These are phyloP conservation scores for Sisymbrium altissimum DNA, from an alignment of 345 rosid genomes.

Conservation along the genomic window DNA sequence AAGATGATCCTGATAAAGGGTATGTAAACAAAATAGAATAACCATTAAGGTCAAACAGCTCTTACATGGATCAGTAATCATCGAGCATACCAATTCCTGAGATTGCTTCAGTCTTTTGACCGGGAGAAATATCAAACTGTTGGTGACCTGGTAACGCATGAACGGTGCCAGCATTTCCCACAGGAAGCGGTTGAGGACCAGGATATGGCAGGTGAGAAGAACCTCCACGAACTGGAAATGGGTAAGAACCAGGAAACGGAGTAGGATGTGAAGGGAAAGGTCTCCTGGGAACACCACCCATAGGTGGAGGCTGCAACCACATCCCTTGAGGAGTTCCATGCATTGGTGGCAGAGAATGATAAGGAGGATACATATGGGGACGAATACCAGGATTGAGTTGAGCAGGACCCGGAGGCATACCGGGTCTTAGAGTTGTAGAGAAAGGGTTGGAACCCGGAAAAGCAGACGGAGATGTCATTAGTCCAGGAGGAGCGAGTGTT, in stretches of 20 bases:
- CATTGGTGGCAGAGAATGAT: slow-evolving; percentile 57
- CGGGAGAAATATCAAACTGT: slow-evolving; percentile 40
- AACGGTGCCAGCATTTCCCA: slow-evolving; percentile 42
- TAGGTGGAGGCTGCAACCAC: slow-evolving; percentile 75
- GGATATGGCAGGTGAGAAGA: slow-evolving; percentile 44
- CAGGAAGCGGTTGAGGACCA: slow-evolving; percentile 66
- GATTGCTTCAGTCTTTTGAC: slow-evolving; percentile 49
- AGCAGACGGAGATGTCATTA: slow-evolving; percentile 34
- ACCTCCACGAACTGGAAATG: slow-evolving; percentile 44
- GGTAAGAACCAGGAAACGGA: slow-evolving; percentile 56
- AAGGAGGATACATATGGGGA: slow-evolving; percentile 60
- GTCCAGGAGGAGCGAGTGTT: slow-evolving; percentile 44
- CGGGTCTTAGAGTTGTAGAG: slow-evolving; percentile 43
- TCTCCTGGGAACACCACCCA: slow-evolving; percentile 60
- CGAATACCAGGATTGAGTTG: slow-evolving; percentile 45
- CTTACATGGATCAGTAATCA: slow-evolving; percentile 69
- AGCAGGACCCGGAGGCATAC: slow-evolving; percentile 38
- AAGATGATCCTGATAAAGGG: slow-evolving; percentile 32
- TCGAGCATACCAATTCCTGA: slow-evolving; percentile 80
- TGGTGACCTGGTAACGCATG: slow-evolving; percentile 39
- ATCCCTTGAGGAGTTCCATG: slow-evolving; percentile 61
- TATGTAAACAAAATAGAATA: slow-evolving; percentile 36
- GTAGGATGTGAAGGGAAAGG: slow-evolving; percentile 59
- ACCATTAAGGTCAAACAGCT: slow-evolving; percentile 49
- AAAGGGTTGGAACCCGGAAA: slow-evolving; percentile 45